Conservation (phyloP, 441 rosid species). For the Biscutella laevigata region DNA sequence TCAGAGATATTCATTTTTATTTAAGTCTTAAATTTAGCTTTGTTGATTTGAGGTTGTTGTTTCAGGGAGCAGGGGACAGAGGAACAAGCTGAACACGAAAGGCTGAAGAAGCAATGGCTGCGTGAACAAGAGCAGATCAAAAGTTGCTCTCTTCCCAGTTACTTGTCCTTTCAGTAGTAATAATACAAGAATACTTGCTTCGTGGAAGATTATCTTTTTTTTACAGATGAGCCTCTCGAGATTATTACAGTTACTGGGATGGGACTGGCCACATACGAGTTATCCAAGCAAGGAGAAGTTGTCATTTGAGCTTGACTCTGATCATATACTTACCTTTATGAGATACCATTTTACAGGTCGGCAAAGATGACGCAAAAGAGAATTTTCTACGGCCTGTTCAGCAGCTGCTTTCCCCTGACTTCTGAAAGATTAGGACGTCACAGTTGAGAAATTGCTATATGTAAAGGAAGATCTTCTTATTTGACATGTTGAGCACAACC, state of each 20-base stretch:
- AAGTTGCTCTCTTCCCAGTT: slow-evolving; percentile 37
- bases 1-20: neutral
- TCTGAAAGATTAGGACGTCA: slow-evolving; percentile 83
- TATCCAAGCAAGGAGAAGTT: slow-evolving; percentile 50
- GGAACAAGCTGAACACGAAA: slow-evolving; percentile 96
- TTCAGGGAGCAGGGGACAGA: slow-evolving; percentile 98
- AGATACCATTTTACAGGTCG: slow-evolving; percentile 34
- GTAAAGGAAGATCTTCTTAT: slow-evolving; percentile 96
- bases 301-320: neutral
- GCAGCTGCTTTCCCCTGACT: slow-evolving; percentile 97
- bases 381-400: slow-evolving; percentile 83
- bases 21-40: slow-evolving; percentile 34
- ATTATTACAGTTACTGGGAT: slow-evolving; percentile 98
- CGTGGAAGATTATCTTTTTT: slow-evolving; percentile 1
- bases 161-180: neutral
- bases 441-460: slow-evolving; percentile 90
- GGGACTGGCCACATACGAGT: slow-evolving; percentile 94
- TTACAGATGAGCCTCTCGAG: slow-evolving; percentile 82
- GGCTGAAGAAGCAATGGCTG: slow-evolving; percentile 82
- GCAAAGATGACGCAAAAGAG: slow-evolving; percentile 82
- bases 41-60: slow-evolving; percentile 71
- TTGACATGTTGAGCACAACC: too few relatives aligned
- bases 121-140: slow-evolving; percentile 75
- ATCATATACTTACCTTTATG: neutral
- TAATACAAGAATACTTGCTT: too few relatives aligned